Evolutionary conservation across 495 filamentous ascomycete genomes (phyloP).

Genomic region (Talaromyces adpressus): DNA sequence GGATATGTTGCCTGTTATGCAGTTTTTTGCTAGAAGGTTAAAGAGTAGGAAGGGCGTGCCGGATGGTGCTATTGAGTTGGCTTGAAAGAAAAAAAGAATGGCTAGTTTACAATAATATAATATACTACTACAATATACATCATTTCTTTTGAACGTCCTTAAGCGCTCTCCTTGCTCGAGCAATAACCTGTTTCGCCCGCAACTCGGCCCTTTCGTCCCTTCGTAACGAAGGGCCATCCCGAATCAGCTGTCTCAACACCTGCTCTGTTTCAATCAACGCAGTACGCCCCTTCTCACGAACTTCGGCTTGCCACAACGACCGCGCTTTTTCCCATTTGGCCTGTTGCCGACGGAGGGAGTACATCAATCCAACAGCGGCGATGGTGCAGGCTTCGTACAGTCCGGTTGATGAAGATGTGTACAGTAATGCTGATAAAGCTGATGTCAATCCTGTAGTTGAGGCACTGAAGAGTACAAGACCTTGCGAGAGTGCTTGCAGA

Average conservation of each 20-base stretch:
- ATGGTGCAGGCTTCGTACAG: constrained; percentile 74
- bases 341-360: constrained; percentile 69
- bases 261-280: constrained; percentile 65
- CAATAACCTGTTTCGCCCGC: constrained; percentile 44
- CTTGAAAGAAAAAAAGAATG: constrained; percentile 10
- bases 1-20: constrained; percentile 90
- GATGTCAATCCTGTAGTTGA: constrained; percentile 56
- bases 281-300: constrained; percentile 73
- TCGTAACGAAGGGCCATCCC: constrained; percentile 31
- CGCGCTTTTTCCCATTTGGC: constrained; percentile 68
- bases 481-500: constrained; percentile 75
- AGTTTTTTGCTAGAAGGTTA: constrained; percentile 77
- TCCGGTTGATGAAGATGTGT: constrained; percentile 49
- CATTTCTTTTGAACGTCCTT: constrained; percentile 26
- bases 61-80: constrained; percentile 51
- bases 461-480: constrained; percentile 66
- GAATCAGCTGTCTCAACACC: constrained; percentile 50
- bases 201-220: constrained; percentile 27
- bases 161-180: constrained; percentile 48
- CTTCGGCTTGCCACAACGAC: constrained; percentile 63
- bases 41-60: constrained; percentile 56
- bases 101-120: not conserved
- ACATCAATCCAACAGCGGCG: constrained; percentile 70
- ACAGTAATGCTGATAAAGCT: constrained; percentile 61
- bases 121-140: not conserved